Evolutionary conservation across 1,284 basidiomycete species (phyloP), one percentile per base, ranked within the genome.

Genomic region (Trametes hirsuta): DNA sequence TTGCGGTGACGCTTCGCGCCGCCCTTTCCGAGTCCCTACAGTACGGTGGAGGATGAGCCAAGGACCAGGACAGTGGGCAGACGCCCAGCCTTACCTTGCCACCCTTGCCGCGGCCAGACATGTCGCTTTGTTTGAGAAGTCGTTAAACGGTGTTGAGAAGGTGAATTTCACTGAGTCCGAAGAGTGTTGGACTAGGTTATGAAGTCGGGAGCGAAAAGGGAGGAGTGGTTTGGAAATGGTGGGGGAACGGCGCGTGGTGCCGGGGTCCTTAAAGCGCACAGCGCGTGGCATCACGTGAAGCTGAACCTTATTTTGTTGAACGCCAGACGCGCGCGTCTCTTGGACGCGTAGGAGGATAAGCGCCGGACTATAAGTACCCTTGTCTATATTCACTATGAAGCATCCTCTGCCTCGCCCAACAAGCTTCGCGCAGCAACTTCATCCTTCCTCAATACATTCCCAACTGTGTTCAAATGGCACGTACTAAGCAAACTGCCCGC

Each of bases 401-500:
- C 48, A 45, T 41, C 63, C 30, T 30, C 8, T 8, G 30, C 30
- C 30, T 8, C 30, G 4, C 5, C 30, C 8, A 30, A 5, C 30
- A 30, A 8, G 48, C 51, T 42, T 40, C 50, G 4, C 40, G n/a
- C 56, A 15, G 45, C 10, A n/a, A 9, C 46, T 34, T n/a, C 30
- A 41, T 41, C 10, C n/a, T 34, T 15, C 25, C 8, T 44, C 15
- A 36, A 49, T 40, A 36, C 24, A 48, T 25, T 34, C 50, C 61
- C 21, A 61, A 47, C 69, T 30, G 18, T 18, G 18, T 30, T 8
- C 30, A 4, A 72, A 77, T 80, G 79, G 80, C 80, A 22, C 85
- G 85, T 64, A 87, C 86, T 47, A 86, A 91, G 82, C 91, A 93
- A 82, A 94, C 91, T 68, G 90, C 88, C 64, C 88, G 88, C 78